Conservation (phyloP, 441 rosid species). For the Eugenia klotzschiana region DNA sequence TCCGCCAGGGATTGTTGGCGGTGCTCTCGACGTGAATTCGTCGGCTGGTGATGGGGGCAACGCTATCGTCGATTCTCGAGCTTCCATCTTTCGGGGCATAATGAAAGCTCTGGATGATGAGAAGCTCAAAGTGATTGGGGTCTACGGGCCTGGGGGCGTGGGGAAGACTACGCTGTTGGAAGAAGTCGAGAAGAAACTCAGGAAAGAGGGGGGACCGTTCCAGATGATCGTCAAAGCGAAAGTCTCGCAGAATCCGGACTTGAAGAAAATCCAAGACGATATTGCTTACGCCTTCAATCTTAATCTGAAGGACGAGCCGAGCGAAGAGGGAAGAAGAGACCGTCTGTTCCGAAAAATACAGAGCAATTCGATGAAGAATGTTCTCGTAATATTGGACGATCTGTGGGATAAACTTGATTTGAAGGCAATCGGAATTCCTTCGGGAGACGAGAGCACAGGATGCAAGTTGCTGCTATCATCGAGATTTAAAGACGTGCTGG, state of each 20-base stretch:
- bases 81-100: accelerated
- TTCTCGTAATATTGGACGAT: neutral
- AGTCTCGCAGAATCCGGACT: accelerated
- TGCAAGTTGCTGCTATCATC: accelerated
- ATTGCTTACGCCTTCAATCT: accelerated
- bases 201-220: accelerated
- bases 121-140: accelerated
- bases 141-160: neutral
- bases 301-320: accelerated
- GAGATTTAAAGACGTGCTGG: accelerated
- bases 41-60: accelerated
- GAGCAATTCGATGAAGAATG: accelerated
- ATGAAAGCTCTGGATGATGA: accelerated
- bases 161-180: neutral
- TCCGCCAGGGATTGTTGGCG: accelerated
- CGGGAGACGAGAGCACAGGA: accelerated
- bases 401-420: accelerated
- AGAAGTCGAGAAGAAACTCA: neutral
- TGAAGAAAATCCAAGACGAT: accelerated
- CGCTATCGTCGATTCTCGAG: accelerated
- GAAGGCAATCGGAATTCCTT: neutral
- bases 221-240: accelerated
- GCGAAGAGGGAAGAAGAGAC: accelerated
- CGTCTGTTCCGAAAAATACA: accelerated
- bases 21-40: accelerated